Percentiles rank a stretch among this genome's conserved stretches.
These are phyloP conservation scores for Cicer judaicum DNA, from an alignment of 306 rosid genomes.

Conservation along the genomic window DNA sequence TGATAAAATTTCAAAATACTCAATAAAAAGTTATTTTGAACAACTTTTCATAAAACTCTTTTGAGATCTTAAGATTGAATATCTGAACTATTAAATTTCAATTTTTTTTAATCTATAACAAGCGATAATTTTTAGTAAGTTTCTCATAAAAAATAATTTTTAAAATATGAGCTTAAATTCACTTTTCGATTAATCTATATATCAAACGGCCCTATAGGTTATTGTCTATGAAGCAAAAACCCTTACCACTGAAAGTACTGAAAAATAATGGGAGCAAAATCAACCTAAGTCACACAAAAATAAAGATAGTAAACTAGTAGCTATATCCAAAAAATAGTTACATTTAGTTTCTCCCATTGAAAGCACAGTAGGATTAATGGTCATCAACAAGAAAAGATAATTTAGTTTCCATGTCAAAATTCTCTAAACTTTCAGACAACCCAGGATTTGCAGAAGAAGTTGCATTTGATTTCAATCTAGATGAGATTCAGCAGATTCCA, in stretches of 20 bases:
- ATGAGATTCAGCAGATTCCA: conserved; percentile 36
- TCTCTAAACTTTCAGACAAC: conserved; percentile 22
- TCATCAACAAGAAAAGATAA: conserved; percentile 4
- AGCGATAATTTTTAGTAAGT: too few species aligned
- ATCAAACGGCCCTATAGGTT: too few species aligned
- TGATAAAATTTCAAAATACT: too few species aligned
- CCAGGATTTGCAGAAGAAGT: not conserved
- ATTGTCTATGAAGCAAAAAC: too few species aligned
- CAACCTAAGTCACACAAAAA: not conserved
- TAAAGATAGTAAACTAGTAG: conserved; percentile 1
- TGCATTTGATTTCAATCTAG: conserved; percentile 34
- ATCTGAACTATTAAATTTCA: too few species aligned
- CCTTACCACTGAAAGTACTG: not conserved
- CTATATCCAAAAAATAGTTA: conserved; percentile 26
- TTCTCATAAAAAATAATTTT: too few species aligned
- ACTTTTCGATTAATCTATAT: too few species aligned
- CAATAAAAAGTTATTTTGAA: too few species aligned
- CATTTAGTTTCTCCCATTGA: conserved; percentile 7
- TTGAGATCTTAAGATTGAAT: too few species aligned
- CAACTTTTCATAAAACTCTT: too few species aligned
- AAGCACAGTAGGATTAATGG: not conserved
- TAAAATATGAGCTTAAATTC: too few species aligned
- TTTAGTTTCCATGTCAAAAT: conserved; percentile 11
- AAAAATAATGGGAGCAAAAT: conserved; percentile 15
- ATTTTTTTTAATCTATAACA: too few species aligned